Percentiles rank a stretch among this genome's conserved stretches.
These are phyloP conservation scores for Yarrowia galli DNA, from an alignment of 1,139 yeast genomes.

Conservation along the genomic window DNA sequence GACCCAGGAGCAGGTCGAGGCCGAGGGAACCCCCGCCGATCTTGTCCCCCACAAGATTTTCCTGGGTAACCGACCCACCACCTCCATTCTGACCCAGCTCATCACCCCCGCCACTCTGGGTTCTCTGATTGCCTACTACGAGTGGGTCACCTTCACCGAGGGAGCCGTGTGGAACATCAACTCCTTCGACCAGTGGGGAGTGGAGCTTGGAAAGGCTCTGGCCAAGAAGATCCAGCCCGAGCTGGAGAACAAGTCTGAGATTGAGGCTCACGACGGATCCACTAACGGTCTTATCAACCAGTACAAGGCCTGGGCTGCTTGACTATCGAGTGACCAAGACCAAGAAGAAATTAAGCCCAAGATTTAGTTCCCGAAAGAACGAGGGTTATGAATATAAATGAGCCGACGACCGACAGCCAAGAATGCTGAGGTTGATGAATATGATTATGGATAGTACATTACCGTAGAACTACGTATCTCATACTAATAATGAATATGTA, in stretches of 20 bases:
- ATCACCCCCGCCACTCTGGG: constrained; percentile 97
- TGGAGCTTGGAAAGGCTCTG: constrained; percentile 95
- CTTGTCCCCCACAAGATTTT: constrained; percentile 95
- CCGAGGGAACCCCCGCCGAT: constrained; percentile 85
- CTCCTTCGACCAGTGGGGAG: constrained; percentile 99
- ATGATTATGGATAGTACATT: neutral
- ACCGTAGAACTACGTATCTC: neutral
- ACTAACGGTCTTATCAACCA: constrained; percentile 90
- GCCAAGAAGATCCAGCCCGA: constrained; percentile 95
- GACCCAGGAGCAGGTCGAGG: constrained; percentile 79
- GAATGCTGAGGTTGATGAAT: neutral
- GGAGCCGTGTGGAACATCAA: constrained; percentile 99
- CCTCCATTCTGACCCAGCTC: constrained; percentile 92
- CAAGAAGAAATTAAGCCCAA: constrained; percentile 2
- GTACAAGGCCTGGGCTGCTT: constrained; percentile 84
- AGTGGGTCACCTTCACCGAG: constrained; percentile 94
- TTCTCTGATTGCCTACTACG: constrained; percentile 95
- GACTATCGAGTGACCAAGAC: constrained; percentile 12
- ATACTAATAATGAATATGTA: constrained; percentile 9
- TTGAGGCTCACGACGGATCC: constrained; percentile 81
- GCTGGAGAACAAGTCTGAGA: constrained; percentile 66
- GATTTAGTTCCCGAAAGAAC: constrained; percentile 14
- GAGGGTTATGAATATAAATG: constrained; percentile 19
- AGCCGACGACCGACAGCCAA: neutral
- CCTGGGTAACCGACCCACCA: constrained; percentile 98